Conservation (phyloP, 495 filamentous ascomycete genomes). For the Astrothelium macrocarpum region DNA sequence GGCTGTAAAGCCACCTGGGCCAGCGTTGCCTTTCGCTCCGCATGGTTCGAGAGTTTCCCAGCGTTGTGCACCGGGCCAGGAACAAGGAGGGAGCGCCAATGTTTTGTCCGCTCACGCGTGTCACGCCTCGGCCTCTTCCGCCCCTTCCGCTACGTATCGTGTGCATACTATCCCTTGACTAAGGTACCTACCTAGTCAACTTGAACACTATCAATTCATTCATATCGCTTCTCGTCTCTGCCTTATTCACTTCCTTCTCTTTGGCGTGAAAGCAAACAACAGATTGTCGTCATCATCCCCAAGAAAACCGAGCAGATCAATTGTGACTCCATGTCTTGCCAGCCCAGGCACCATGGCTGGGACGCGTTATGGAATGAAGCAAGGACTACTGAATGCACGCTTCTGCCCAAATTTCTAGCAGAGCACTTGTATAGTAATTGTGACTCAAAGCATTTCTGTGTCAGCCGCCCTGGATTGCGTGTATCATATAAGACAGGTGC, state of each 20-base stretch:
- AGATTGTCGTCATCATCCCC: too few relatives aligned
- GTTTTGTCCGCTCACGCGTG: background rate
- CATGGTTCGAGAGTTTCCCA: background rate
- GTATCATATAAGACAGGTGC: background rate
- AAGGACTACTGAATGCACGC: background rate
- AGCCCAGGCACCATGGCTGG: background rate
- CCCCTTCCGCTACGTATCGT: background rate
- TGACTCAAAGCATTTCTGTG: background rate
- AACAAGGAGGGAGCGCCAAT: slow-evolving; percentile 2
- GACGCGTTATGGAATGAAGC: background rate
- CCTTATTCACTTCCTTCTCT: too few relatives aligned
- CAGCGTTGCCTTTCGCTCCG: slow-evolving; percentile 3
- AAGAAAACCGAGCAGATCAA: too few relatives aligned
- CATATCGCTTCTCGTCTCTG: too few relatives aligned
- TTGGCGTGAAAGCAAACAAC: too few relatives aligned
- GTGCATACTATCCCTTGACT: too few relatives aligned
- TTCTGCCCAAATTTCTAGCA: background rate
- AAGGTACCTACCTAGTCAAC: too few relatives aligned
- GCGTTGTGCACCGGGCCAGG: background rate
- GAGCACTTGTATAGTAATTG: background rate
- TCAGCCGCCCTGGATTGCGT: background rate
- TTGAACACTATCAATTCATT: too few relatives aligned
- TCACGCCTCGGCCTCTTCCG: background rate
- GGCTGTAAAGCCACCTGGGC: slow-evolving; percentile 3
- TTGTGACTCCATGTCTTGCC: background rate